Percentiles rank a stretch among this genome's conserved stretches.
Evolutionary conservation across 345 rosid species (phyloP).

Genomic region (Heritiera fomes): DNA sequence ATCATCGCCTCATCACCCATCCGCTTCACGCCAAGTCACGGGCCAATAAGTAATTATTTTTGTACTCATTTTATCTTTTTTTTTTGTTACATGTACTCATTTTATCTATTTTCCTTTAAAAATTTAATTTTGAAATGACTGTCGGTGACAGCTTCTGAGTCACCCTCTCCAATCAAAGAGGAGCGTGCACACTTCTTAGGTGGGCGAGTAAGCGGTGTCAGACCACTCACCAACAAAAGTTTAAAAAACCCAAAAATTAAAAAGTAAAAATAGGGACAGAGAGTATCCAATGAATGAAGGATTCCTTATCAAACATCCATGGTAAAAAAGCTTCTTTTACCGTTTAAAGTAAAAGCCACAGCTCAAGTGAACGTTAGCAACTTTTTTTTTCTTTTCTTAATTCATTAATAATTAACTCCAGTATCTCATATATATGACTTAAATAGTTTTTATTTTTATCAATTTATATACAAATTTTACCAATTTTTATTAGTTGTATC

Average conservation of each 20-base stretch:
- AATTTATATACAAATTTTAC: too few species aligned
- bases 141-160: not conserved
- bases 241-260: too few species aligned
- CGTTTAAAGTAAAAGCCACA: too few species aligned
- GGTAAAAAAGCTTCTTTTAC: too few species aligned
- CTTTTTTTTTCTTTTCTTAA: too few species aligned
- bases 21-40: conserved; percentile 15
- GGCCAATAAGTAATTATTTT: not conserved
- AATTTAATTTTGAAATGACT: not conserved
- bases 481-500: too few species aligned
- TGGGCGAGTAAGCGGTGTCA: not conserved
- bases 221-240: not conserved
- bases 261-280: not conserved
- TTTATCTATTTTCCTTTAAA: not conserved
- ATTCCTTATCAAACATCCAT: too few species aligned
- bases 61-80: not conserved
- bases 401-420: not conserved
- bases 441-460: too few species aligned
- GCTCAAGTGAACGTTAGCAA: too few species aligned
- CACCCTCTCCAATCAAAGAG: not conserved
- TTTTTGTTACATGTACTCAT: too few species aligned
- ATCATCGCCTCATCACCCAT: not conserved
- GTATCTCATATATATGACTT: too few species aligned
- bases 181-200: conserved; percentile 15
- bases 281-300: not conserved